Percentiles rank a stretch among this genome's conserved stretches.
These are phyloP conservation scores for Porogramme epimiltina DNA, from an alignment of 1,284 basidiomycete genomes.

Conservation along the genomic window DNA sequence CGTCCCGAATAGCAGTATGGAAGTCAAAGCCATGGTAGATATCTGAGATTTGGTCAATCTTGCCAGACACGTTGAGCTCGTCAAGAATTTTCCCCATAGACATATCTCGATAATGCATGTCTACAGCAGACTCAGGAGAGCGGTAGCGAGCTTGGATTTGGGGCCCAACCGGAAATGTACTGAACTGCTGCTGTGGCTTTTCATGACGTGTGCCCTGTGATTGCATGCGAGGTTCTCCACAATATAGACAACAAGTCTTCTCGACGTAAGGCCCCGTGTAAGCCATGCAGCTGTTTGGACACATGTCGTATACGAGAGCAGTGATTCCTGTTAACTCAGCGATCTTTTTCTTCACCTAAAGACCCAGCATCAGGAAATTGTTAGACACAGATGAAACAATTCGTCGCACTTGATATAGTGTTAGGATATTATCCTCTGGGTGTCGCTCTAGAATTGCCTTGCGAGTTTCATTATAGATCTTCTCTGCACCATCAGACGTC, in stretches of 20 bases:
- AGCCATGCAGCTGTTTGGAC: constrained; percentile 32
- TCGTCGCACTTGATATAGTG: too few species aligned
- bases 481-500: too few species aligned
- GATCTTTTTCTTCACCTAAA: constrained; percentile 21
- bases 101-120: background rate
- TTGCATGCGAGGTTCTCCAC: constrained; percentile 4
- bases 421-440: too few species aligned
- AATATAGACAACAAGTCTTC: constrained; percentile 21
- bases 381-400: too few species aligned
- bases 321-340: constrained; percentile 29
- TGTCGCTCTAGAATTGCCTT: too few species aligned
- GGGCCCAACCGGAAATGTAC: constrained; percentile 24
- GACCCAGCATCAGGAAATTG: too few species aligned
- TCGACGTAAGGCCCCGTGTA: constrained; percentile 33
- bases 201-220: constrained; percentile 14
- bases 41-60: constrained; percentile 5
- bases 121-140: background rate
- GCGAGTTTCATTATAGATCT: too few species aligned
- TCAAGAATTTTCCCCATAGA: constrained; percentile 5
- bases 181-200: constrained; percentile 11
- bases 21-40: constrained; percentile 19
- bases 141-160: constrained; percentile 23
- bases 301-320: constrained; percentile 33
- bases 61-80: constrained; percentile 12
- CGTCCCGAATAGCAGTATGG: constrained; percentile 11